Base-by-base conservation (phyloP, 179 eudicot species). In the Silene coronaria region DNA sequence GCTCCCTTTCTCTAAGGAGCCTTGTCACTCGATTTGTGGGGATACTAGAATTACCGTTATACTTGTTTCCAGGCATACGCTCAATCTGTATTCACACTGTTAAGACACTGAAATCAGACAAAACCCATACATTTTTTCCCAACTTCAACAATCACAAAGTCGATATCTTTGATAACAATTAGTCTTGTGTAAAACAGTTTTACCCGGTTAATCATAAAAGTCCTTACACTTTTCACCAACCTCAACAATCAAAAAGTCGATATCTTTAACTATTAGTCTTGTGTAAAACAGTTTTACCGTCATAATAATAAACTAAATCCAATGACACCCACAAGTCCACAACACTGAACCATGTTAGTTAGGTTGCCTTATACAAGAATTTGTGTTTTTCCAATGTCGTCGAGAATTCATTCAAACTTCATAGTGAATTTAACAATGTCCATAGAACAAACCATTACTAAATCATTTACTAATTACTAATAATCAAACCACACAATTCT, bases 61-160 rank as follows among this genome's bases (percentile, higher is more conserved):
- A 86, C 87, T 85, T 87, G 86, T 85, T 90, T 82, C 90, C 96
- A 74, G 99, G 95, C 99, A 95, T 95, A 72, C 27, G 79, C 80
- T 72, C 85, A 48, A 85, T 82, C 87, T 83, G 78, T 77, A 75
- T 81, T 75, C 65, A 76, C 57, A 75, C 82, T 80, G 82, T 78
- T 81, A 72, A 62, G 64, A 71, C 48, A 55, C 34, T 65, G 62
- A 67, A 78, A 78, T 85, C 59, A 74, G 36, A 34, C n/a, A 48
- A 68, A 48, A 58, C 28, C 38, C 42, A 13, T 27, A 27, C 9
- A 12, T 9, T 71, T 71, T 71, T 51, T 17, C 7, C 6, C 6
- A 70, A 70, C 73, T n/a, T 34, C n/a, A 24, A 70, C 19, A 22
- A 38, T 16, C n/a, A 5, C 17, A 58, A 5, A 32, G 11, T 55